These are phyloP conservation scores for Neonothopanus nambi DNA, from an alignment of 1,284 basidiomycete genomes.

Conservation along the genomic window DNA sequence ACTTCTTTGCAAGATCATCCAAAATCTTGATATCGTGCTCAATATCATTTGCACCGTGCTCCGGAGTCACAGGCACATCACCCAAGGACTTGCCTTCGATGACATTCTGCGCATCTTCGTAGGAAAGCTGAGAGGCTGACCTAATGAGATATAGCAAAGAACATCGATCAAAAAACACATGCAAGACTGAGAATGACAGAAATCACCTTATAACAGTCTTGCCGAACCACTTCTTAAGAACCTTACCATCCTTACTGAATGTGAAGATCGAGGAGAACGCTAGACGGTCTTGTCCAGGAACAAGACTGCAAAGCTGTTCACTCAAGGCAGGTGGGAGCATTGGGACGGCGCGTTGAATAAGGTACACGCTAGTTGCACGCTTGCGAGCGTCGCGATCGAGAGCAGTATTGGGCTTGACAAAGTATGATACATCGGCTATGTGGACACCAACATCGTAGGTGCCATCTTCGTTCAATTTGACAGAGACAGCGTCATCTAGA, in stretches of 20 bases:
- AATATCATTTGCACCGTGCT: slow-evolving; percentile 62
- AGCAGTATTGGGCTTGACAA: slow-evolving; percentile 94
- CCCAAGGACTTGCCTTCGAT: slow-evolving; percentile 74
- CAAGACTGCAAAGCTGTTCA: slow-evolving; percentile 91
- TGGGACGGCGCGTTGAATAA: slow-evolving; percentile 92
- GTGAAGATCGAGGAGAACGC: slow-evolving; percentile 90
- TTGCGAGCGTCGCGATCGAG: slow-evolving; percentile 98
- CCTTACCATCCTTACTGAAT: slow-evolving; percentile 79
- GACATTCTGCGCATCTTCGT: slow-evolving; percentile 78
- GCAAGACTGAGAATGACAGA: slow-evolving; percentile 21
- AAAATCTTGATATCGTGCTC: slow-evolving; percentile 78
- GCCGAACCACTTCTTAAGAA: slow-evolving; percentile 90
- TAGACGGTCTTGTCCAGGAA: slow-evolving; percentile 85
- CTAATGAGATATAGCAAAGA: slow-evolving; percentile 36
- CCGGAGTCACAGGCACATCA: slow-evolving; percentile 51
- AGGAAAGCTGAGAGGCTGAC: slow-evolving; percentile 86
- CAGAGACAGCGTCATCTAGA: slow-evolving; percentile 91
- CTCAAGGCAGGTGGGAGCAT: slow-evolving; percentile 93
- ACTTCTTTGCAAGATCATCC: slow-evolving; percentile 68
- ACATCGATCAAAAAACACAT: slow-evolving; percentile 9
- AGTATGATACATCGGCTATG: slow-evolving; percentile 94
- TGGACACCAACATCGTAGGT: slow-evolving; percentile 92
- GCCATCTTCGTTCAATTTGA: slow-evolving; percentile 87
- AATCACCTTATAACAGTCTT: slow-evolving; percentile 86
- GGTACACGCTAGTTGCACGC: slow-evolving; percentile 94